phyloP scores from a whole-genome alignment of 1,284 basidiomycete species.

The Inonotus obliquus region DNA sequence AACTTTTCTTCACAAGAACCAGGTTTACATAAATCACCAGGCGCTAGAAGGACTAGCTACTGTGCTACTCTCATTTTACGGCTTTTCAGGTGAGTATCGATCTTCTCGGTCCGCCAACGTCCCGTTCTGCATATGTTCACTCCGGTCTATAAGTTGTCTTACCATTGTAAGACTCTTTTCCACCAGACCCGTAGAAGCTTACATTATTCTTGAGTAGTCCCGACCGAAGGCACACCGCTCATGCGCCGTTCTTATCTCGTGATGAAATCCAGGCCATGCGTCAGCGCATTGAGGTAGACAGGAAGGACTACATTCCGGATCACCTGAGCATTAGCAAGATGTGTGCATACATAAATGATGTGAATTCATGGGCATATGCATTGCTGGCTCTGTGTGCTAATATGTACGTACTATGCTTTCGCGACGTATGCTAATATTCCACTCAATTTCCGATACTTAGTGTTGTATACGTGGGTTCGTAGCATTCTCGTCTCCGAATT shows the following conservation, averaged over 20 bases:
- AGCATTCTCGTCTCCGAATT: not conserved
- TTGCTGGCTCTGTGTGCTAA: constrained; percentile 29
- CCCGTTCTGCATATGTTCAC: not conserved
- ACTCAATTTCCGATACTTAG: not conserved
- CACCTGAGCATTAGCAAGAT: constrained; percentile 30
- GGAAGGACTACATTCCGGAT: constrained; percentile 36
- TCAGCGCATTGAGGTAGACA: constrained; percentile 36
- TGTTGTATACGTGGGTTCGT: constrained; percentile 1
- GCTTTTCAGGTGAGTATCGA: not conserved
- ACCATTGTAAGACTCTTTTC: constrained; percentile 1
- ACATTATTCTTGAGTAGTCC: constrained; percentile 23
- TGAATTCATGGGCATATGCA: constrained; percentile 38
- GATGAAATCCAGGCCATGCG: constrained; percentile 33
- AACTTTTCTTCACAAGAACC: not conserved
- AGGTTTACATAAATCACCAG: not conserved
- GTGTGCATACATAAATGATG: constrained; percentile 29
- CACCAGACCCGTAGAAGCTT: not conserved
- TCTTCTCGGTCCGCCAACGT: not conserved
- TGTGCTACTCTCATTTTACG: constrained; percentile 3
- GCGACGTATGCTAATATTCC: constrained; percentile 10
- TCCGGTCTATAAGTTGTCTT: not conserved
- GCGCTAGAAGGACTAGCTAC: constrained; percentile 10
- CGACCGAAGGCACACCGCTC: constrained; percentile 28
- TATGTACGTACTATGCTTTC: constrained; percentile 16
- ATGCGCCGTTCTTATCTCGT: constrained; percentile 33